phyloP scores from a whole-genome alignment of 2,329 filamentous ascomycete genomes.

The Monosporascus sp. region DNA sequence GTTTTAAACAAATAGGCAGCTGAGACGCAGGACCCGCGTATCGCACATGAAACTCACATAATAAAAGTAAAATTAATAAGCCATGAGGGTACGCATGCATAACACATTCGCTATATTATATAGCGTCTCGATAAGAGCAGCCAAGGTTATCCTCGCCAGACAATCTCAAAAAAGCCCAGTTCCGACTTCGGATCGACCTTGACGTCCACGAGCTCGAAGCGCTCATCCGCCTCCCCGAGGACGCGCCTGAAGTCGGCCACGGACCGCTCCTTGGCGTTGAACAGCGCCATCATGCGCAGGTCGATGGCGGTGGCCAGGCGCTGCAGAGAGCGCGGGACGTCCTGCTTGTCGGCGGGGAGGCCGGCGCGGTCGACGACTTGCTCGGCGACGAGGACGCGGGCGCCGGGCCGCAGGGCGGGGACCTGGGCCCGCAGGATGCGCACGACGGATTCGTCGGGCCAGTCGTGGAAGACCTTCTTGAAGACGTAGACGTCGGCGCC shows the following conservation, averaged over 20 bases:
- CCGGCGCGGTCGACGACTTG: not conserved
- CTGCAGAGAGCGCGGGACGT: not conserved
- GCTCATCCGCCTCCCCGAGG: not conserved
- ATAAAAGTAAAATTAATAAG: no score
- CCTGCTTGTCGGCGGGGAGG: not conserved
- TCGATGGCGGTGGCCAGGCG: not conserved
- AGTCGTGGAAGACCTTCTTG: not conserved
- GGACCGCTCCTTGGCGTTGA: constrained; percentile 1
- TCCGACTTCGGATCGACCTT: not conserved
- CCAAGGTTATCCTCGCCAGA: not conserved
- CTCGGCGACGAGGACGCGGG: not conserved
- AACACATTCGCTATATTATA: no score
- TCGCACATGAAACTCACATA: no score
- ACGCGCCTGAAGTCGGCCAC: not conserved
- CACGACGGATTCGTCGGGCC: not conserved
- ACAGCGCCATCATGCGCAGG: constrained; percentile 2
- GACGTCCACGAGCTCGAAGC: not conserved
- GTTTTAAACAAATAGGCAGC: no score
- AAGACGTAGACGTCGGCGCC: not conserved
- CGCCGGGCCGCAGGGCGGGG: not conserved
- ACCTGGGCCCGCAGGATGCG: not conserved
- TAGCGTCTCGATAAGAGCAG: no score
- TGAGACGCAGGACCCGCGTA: no score
- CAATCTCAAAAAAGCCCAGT: not conserved
- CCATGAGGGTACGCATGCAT: no score